Conservation (phyloP, 331 rosid genomes). For the Spiraea crenata region DNA sequence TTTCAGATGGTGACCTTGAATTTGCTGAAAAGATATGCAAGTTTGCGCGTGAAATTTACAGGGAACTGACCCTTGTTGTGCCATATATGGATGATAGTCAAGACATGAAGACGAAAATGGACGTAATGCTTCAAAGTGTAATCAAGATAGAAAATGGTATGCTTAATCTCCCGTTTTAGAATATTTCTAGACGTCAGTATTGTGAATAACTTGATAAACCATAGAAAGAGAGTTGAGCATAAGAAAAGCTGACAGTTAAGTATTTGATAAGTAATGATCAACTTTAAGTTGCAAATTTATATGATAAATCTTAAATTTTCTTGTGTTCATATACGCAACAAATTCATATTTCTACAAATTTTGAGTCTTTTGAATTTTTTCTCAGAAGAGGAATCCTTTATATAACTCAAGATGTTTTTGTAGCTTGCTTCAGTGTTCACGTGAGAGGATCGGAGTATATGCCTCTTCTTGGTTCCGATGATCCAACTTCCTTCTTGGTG, state of each 20-base stretch:
- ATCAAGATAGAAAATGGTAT: constrained; percentile 96
- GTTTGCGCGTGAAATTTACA: constrained; percentile 84
- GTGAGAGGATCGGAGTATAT: constrained; percentile 94
- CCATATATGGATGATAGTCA: constrained; percentile 79
- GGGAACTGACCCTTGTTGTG: constrained; percentile 79
- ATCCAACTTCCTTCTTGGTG: constrained; percentile 66
- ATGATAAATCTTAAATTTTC: background rate
- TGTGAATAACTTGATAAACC: background rate
- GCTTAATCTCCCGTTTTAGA: background rate
- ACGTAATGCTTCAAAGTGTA: constrained; percentile 84
- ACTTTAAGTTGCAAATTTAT: background rate
- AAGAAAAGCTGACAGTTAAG: background rate
- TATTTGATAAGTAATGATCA: background rate
- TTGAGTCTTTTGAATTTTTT: too few species aligned
- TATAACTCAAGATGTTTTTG: constrained; percentile 28
- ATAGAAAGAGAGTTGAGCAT: background rate
- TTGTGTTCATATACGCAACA: background rate
- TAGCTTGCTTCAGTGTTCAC: constrained; percentile 93
- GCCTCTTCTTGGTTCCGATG: constrained; percentile 67
- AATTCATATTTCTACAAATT: background rate
- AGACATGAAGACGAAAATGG: constrained; percentile 91
- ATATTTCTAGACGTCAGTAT: background rate
- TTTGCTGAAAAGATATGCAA: constrained; percentile 80
- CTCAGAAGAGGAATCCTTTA: background rate
- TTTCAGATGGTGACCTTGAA: constrained; percentile 87